These are phyloP conservation scores for Piper longum DNA, from an alignment of 164 flowering plant genomes.

Conservation along the genomic window DNA sequence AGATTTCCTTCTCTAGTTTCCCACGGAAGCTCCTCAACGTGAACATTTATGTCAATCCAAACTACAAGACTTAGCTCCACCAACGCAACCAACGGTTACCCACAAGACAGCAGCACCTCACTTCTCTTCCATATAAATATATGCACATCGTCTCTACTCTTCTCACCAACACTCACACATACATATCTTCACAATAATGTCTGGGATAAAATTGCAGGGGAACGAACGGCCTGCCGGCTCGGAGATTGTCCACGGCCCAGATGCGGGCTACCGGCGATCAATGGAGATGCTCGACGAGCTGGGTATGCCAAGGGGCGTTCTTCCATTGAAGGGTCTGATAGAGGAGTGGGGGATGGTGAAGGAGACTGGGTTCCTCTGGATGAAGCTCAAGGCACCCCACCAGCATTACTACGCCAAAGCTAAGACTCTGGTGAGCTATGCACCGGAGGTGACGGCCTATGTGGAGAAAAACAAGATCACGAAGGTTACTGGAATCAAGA, in stretches of 20 bases:
- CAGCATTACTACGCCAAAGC: conserved; percentile 56
- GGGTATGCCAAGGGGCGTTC: conserved; percentile 72
- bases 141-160: no score
- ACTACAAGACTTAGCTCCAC: no score
- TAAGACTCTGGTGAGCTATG: conserved; percentile 57
- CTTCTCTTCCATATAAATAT: no score
- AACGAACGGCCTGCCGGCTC: conserved; percentile 24
- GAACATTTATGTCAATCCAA: no score
- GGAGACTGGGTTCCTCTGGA: conserved; percentile 88
- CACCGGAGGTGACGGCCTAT: conserved; percentile 62
- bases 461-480: conserved; percentile 67
- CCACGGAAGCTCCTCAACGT: no score
- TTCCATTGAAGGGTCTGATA: conserved; percentile 47
- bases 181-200: no score
- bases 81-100: no score
- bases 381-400: conserved; percentile 62
- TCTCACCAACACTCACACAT: no score
- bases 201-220: no score
- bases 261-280: conserved; percentile 47
- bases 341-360: conserved; percentile 68
- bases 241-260: conserved; percentile 56
- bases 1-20: no score
- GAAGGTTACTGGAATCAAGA: conserved; percentile 67
- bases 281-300: conserved; percentile 56
- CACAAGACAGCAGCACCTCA: no score